Evolutionary conservation across 2,329 filamentous ascomycete species (phyloP).

Genomic region (Aspergillus sp.): DNA sequence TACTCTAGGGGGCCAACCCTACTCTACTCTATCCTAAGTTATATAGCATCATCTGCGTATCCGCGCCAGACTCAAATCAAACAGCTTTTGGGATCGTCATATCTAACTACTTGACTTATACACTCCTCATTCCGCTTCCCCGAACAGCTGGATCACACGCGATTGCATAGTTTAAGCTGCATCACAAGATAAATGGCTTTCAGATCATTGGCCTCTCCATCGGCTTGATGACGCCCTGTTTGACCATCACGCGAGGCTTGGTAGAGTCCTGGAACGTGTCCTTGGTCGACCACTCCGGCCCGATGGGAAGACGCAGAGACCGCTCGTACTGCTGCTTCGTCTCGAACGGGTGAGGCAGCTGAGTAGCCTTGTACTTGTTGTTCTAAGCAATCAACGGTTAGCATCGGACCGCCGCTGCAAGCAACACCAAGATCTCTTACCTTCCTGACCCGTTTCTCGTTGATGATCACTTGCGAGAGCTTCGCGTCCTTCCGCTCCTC

Average conservation of each 20-base stretch:
- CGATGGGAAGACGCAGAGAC: slow-evolving; percentile 73
- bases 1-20: too few relatives aligned
- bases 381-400: slow-evolving; percentile 46
- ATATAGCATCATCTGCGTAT: too few relatives aligned
- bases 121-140: too few relatives aligned
- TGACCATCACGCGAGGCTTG: slow-evolving; percentile 81
- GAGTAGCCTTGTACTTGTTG: slow-evolving; percentile 72
- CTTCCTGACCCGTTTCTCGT: slow-evolving; percentile 84
- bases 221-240: slow-evolving; percentile 80
- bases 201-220: slow-evolving; percentile 66
- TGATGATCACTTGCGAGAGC: slow-evolving; percentile 78
- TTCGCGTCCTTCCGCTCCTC: slow-evolving; percentile 73
- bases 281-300: slow-evolving; percentile 95
- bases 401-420: too few relatives aligned
- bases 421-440: slow-evolving; percentile 39
- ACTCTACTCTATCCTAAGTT: too few relatives aligned
- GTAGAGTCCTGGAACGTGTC: slow-evolving; percentile 81
- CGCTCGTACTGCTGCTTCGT: slow-evolving; percentile 82
- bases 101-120: too few relatives aligned
- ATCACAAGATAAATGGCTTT: slow-evolving; percentile 2
- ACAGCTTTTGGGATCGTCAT: too few relatives aligned
- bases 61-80: too few relatives aligned
- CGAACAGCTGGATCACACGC: too few relatives aligned
- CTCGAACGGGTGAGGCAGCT: slow-evolving; percentile 85
- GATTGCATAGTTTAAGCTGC: too few relatives aligned